A percentile compares a stretch with the other conserved stretches of the same genome.
Evolutionary conservation across 768 basidiomycete genomes (phyloP).

Genomic region (Russula sp.): DNA sequence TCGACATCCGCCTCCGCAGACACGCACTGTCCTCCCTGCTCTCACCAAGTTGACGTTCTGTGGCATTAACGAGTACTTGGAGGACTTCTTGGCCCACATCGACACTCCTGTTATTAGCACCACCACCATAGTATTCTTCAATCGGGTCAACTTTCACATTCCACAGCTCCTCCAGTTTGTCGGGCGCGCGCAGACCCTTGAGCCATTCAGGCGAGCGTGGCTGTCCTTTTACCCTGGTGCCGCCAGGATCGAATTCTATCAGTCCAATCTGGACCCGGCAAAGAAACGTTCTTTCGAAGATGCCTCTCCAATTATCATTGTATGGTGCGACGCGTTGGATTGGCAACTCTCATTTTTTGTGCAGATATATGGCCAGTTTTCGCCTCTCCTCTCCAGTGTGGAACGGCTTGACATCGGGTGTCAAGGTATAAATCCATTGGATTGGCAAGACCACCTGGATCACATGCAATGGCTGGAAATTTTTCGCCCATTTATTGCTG

Average conservation of each 20-base stretch:
- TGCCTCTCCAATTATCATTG: background rate
- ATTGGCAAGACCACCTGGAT: no score
- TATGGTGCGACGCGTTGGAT: background rate
- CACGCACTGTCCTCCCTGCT: no score
- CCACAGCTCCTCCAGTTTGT: background rate
- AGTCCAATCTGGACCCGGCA: no score
- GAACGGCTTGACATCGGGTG: background rate
- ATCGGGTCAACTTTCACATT: background rate
- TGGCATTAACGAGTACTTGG: background rate
- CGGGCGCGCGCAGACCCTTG: background rate
- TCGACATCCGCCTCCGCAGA: no score
- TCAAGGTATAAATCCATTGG: no score
- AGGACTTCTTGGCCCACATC: background rate
- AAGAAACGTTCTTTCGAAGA: no score
- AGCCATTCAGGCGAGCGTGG: background rate
- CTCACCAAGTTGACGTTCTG: no score
- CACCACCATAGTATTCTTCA: background rate
- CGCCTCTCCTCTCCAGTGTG: background rate
- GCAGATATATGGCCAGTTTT: background rate
- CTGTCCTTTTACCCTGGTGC: no score
- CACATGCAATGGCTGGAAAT: no score
- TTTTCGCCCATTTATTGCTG: no score
- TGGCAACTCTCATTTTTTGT: background rate
- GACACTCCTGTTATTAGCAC: background rate
- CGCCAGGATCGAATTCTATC: background rate